phyloP scores from a whole-genome alignment of 441 rosid genomes.

The Erodium texanum region DNA sequence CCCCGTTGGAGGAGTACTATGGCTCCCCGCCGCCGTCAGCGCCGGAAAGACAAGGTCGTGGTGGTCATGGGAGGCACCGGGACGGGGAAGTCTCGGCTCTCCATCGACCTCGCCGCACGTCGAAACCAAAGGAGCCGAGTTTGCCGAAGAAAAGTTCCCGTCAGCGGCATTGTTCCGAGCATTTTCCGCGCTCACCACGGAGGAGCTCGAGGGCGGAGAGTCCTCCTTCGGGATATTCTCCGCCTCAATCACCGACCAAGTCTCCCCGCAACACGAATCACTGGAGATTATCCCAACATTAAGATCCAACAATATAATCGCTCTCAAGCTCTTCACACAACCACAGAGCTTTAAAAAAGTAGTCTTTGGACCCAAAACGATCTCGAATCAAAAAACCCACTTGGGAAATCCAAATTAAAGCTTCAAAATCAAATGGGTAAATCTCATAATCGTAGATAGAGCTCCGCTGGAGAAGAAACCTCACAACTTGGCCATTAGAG shows the following conservation, averaged over 20 bases:
- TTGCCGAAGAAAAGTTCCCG: not conserved
- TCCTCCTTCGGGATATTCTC: not conserved
- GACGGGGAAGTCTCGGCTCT: no score
- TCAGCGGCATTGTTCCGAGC: not conserved
- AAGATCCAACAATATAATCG: not conserved
- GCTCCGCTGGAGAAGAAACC: not conserved
- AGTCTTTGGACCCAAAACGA: no score
- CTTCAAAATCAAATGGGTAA: not conserved
- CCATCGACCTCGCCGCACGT: no score
- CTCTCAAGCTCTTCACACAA: no score
- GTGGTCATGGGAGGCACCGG: no score
- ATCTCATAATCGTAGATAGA: not conserved
- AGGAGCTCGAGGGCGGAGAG: not conserved
- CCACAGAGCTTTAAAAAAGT: no score
- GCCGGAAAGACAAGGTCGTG: no score
- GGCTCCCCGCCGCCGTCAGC: no score
- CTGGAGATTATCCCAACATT: not conserved
- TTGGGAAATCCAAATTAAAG: not conserved
- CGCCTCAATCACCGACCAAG: not conserved
- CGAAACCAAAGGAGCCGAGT: not conserved
- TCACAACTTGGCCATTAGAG: no score
- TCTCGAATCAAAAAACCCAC: not conserved
- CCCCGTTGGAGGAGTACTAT: no score
- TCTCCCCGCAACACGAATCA: not conserved
- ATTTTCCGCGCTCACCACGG: not conserved